These are phyloP conservation scores for Phytophthora sansomeana DNA, from an alignment of 352 stramenopile species.

Conservation along the genomic window DNA sequence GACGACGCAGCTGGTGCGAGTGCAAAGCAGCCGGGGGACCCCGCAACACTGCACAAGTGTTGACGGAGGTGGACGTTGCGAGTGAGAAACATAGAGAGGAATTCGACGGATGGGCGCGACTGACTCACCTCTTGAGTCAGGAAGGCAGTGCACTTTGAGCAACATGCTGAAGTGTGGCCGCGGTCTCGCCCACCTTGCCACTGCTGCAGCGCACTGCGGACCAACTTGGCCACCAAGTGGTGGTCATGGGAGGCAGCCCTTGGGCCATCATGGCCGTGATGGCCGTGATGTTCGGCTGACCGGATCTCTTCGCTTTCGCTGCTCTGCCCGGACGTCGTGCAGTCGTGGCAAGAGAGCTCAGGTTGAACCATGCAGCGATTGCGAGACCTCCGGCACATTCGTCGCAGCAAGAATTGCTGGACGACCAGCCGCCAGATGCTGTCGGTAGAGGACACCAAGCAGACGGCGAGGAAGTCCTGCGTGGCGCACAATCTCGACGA, in stretches of 20 bases:
- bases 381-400: slow-evolving; percentile 2
- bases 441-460: background rate
- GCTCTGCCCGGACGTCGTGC: slow-evolving; percentile 27
- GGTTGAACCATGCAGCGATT: slow-evolving; percentile 6
- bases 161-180: slow-evolving; percentile 8
- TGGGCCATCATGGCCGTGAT: background rate
- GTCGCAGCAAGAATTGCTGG: background rate
- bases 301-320: slow-evolving; percentile 13
- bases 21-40: slow-evolving; percentile 11
- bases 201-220: background rate
- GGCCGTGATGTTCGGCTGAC: background rate
- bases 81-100: slow-evolving; percentile 5
- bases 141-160: background rate
- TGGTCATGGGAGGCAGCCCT: background rate
- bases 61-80: slow-evolving; percentile 30
- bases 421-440: background rate
- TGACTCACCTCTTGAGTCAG: slow-evolving; percentile 35
- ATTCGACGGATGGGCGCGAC: slow-evolving; percentile 15
- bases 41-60: slow-evolving; percentile 14
- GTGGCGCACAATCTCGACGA: background rate
- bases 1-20: too few species aligned
- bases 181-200: too few species aligned
- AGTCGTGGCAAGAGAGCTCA: slow-evolving; percentile 9
- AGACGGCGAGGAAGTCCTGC: background rate
- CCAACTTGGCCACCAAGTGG: background rate